Evolutionary conservation across 495 filamentous ascomycete species (phyloP), one percentile per base, ranked within the genome.

Genomic region (Penicillium steckii): DNA sequence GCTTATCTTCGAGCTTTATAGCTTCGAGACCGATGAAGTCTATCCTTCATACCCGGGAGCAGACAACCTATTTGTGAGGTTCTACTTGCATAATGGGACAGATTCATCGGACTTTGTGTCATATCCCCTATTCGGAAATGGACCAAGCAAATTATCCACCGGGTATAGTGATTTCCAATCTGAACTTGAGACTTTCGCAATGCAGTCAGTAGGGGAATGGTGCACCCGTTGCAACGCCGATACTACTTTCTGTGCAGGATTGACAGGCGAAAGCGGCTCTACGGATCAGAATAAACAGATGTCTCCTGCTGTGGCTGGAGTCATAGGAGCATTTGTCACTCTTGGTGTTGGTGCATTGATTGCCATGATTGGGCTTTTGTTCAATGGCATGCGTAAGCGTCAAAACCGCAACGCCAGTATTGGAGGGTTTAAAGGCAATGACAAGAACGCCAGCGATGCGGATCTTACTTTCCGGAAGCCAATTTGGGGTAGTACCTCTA

Each of bases 71-170:
- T 82, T 75, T 53, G 85, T 95, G 24, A 83, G 90, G 32, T 91
- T 92, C 71, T 68, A 88, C 9, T 83, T 92, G 67, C 79, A 83
- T 58, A 95, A 95, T 64, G 87, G 87, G 37, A 87, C 87, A 12
- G 78, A 79, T n/a, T 67, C 75, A 17, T 55, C 62, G 8, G 68
- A 73, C 21, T 79, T 86, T 6, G 55, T 47, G 2, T 60, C 74
- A 3, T 92, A 82, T 66, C 84, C 88, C 3, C 76, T 95, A 3
- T 93, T 95, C 57, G 82, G 82, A 21, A 71, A 73, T 51, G 62
- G 68, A 5, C 73, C 75, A 15, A 76, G 69, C 35, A 72, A 78
- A 44, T 72, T 68, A 4, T 66, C 71, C 7, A 63, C 93, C 17
- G 69, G 78, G 17, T 93, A 84, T 77, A 66, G 37, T 19, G 82